Evolutionary conservation across 2,329 filamentous ascomycete species (phyloP).

Genomic region (Penicillium occitanis): DNA sequence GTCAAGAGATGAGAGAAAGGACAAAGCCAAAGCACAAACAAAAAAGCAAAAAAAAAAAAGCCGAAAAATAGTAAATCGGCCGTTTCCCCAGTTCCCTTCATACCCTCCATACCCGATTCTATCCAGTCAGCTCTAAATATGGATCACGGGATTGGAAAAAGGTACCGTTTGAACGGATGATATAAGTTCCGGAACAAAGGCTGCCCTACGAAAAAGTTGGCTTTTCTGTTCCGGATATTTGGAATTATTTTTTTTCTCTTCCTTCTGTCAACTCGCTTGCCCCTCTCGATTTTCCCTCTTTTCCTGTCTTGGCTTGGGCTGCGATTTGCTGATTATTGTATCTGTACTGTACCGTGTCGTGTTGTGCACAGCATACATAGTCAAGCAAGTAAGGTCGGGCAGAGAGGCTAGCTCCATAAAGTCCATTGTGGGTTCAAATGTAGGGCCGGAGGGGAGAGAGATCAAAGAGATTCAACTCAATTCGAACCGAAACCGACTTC

Average conservation of each 20-base stretch:
- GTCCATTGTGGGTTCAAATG: constrained; percentile 19
- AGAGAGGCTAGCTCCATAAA: constrained; percentile 16
- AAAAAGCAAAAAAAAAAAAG: constrained; percentile 1
- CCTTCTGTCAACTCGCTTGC: neutral
- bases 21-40: neutral
- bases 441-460: neutral
- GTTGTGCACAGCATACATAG: neutral
- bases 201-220: neutral
- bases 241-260: neutral
- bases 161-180: constrained; percentile 7
- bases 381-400: constrained; percentile 4
- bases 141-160: constrained; percentile 13
- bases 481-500: neutral
- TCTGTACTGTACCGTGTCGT: neutral
- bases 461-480: constrained; percentile 18
- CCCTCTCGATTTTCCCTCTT: neutral
- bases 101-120: neutral
- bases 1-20: neutral
- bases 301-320: neutral
- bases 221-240: neutral
- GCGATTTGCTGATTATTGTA: constrained; percentile 8
- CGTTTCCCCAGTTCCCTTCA: constrained; percentile 2
- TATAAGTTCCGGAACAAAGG: constrained; percentile 19
- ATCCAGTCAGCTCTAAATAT: constrained; percentile 15
- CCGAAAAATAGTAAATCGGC: neutral